Percentiles rank a stretch among this genome's conserved stretches.
These are phyloP conservation scores for Suillus placidus DNA, from an alignment of 768 basidiomycete species.

Conservation along the genomic window DNA sequence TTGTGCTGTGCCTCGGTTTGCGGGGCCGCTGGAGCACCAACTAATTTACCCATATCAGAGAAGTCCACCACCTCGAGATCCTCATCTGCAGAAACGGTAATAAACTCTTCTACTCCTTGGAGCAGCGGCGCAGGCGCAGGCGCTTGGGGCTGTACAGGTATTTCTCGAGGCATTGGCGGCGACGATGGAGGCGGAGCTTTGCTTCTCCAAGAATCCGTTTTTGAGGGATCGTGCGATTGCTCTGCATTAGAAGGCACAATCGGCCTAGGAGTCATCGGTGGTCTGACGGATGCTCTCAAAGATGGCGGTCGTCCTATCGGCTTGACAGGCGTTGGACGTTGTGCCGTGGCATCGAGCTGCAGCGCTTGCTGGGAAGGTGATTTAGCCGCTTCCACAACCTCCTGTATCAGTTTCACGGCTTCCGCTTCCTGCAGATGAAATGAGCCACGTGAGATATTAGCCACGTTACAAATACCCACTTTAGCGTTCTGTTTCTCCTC, in stretches of 20 bases:
- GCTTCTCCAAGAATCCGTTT: slow-evolving; percentile 69
- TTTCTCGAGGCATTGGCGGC: slow-evolving; percentile 26
- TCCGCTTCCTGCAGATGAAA: slow-evolving; percentile 35
- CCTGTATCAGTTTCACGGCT: slow-evolving; percentile 49
- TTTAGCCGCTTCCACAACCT: slow-evolving; percentile 49
- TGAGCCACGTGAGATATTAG: slow-evolving; percentile 21
- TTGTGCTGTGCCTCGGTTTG: slow-evolving; percentile 23
- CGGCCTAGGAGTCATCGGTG: slow-evolving; percentile 20
- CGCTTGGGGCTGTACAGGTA: slow-evolving; percentile 38
- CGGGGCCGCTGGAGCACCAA: slow-evolving; percentile 39
- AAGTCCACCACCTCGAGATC: slow-evolving; percentile 83
- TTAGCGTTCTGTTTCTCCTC: slow-evolving; percentile 22
- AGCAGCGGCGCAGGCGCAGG: slow-evolving; percentile 39
- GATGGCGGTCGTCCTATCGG: slow-evolving; percentile 39
- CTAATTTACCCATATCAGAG: slow-evolving; percentile 71
- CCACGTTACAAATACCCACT: slow-evolving; percentile 16
- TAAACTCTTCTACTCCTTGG: slow-evolving; percentile 34
- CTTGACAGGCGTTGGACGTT: slow-evolving; percentile 15
- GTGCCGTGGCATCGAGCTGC: slow-evolving; percentile 14
- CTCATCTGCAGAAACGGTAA: slow-evolving; percentile 54
- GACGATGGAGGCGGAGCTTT: slow-evolving; percentile 37
- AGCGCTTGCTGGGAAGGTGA: slow-evolving; percentile 16
- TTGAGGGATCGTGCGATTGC: slow-evolving; percentile 26
- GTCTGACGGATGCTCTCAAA: slow-evolving; percentile 30
- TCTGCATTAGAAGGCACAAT: slow-evolving; percentile 22